These are phyloP conservation scores for Lodderomyces margitis DNA, from an alignment of 1,139 yeast species.

Conservation along the genomic window DNA sequence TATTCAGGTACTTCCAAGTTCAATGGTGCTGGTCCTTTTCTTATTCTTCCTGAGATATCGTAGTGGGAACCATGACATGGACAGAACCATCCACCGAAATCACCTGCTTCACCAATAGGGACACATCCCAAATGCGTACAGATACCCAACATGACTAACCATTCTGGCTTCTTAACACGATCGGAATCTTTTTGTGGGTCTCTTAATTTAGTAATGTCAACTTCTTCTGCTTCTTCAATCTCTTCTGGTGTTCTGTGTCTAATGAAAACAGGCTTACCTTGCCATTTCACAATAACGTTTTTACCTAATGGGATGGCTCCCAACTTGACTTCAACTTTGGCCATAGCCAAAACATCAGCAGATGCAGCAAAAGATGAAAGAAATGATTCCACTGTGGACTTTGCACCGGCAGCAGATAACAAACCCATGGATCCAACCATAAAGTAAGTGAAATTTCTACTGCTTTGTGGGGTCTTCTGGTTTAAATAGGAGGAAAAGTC, in stretches of 20 bases:
- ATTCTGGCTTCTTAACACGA: slow-evolving; percentile 95
- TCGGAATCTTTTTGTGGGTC: slow-evolving; percentile 93
- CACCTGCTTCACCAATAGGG: slow-evolving; percentile 99
- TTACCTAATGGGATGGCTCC: slow-evolving; percentile 96
- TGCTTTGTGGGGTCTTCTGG: slow-evolving; percentile 66
- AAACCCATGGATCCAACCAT: slow-evolving; percentile 98
- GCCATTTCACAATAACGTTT: slow-evolving; percentile 98
- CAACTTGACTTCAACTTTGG: slow-evolving; percentile 96
- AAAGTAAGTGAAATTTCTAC: slow-evolving; percentile 89
- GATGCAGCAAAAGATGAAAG: slow-evolving; percentile 94
- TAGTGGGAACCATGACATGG: slow-evolving; percentile 99
- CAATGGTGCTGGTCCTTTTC: slow-evolving; percentile 99
- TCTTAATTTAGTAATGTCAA: slow-evolving; percentile 74
- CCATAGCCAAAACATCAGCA: slow-evolving; percentile 98
- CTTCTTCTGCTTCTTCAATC: slow-evolving; percentile 88
- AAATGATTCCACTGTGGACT: slow-evolving; percentile 96
- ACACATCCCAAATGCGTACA: slow-evolving; percentile 99
- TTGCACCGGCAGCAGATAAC: slow-evolving; percentile 93
- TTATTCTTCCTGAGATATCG: slow-evolving; percentile 99
- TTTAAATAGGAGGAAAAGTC: slow-evolving; percentile 83
- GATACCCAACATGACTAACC: slow-evolving; percentile 99
- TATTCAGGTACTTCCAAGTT: slow-evolving; percentile 96
- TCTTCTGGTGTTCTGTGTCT: slow-evolving; percentile 97
- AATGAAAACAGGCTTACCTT: slow-evolving; percentile 99
- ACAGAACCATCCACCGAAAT: slow-evolving; percentile 99